Base-by-base conservation (phyloP, 192 early-diverging fungal genomes). In the Coemansia sp. region DNA sequence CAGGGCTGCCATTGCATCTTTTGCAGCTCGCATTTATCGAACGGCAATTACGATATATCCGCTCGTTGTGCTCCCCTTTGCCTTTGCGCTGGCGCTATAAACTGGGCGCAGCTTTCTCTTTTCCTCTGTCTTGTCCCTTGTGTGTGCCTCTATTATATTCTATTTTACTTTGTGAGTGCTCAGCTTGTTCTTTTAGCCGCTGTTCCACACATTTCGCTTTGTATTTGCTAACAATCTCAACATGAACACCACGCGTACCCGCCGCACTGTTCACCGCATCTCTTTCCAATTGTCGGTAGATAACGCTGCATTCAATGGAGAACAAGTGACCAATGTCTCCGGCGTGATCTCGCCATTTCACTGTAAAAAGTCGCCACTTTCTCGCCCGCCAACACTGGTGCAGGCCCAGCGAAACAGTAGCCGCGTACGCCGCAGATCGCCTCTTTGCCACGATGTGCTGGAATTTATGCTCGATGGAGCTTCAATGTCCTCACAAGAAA, bases 371-470 rank as follows among this genome's bases (percentile, higher is more conserved):
- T 9, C 59, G 9, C 16, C 66, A n/a, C 39, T 38, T 16, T 37
- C 42, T 28, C 53, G 53, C 6, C n/a, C 44, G 44, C 23, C 55
- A n/a, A 41, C 42, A 5, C 12, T 45, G 33, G 49, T 38, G 19
- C 35, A 46, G 36, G 8, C 26, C 11, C 50, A 40, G 2, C 31
- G 47, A 40, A 64, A 51, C 49, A 52, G 65, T 52, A 69, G 54
- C 36, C 57, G 59, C n/a, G 72, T 69, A 40, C 65, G 72, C 37
- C 72, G 66, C 39, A 48, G 66, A 53, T 76, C 72, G 48, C 72
- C 72, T 10, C 72, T 76, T 13, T 76, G 72, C 55, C 72, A 76
- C 36, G 72, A 76, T 16, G 55, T 76, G 49, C 61, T 76, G 13
- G 72, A 76, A 38, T 65, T 69, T 47, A 76, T 76, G 66, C 72